A percentile compares a stretch with the other conserved stretches of the same genome.
phyloP scores from a whole-genome alignment of 306 rosid genomes.

The Pueraria montana region DNA sequence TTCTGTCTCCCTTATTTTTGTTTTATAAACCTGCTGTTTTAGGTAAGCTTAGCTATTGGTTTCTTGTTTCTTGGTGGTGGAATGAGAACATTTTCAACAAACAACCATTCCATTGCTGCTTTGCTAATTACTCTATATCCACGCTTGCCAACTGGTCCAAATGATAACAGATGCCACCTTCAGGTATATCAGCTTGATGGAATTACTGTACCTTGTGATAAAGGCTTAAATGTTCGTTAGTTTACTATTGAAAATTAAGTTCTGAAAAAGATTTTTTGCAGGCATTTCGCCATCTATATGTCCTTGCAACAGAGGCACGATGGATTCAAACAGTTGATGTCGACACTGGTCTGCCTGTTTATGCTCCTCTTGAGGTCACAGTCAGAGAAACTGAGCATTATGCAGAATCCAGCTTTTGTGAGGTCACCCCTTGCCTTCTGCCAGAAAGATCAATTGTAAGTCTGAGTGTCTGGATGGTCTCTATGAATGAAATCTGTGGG shows the following conservation, averaged over 20 bases:
- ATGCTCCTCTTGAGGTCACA: constrained; percentile 92
- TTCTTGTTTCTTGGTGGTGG: constrained; percentile 99
- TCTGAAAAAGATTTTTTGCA: constrained; percentile 56
- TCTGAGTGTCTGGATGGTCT: constrained; percentile 39
- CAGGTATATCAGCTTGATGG: constrained; percentile 68
- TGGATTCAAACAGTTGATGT: constrained; percentile 99
- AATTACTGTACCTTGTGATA: constrained; percentile 20
- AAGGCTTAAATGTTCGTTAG: not conserved
- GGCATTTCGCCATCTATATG: constrained; percentile 97
- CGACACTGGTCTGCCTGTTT: constrained; percentile 94
- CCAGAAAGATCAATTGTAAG: constrained; percentile 94
- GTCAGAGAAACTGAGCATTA: constrained; percentile 87
- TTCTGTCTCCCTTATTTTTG: constrained; percentile 37
- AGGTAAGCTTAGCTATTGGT: constrained; percentile 96
- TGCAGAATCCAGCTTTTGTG: constrained; percentile 94
- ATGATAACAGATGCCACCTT: constrained; percentile 96
- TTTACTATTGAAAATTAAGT: constrained; percentile 26
- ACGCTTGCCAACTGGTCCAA: constrained; percentile 95
- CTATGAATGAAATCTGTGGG: constrained; percentile 35
- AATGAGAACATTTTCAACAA: constrained; percentile 90
- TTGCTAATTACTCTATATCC: constrained; percentile 94
- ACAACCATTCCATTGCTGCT: constrained; percentile 89
- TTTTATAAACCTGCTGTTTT: constrained; percentile 42
- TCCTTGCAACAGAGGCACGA: constrained; percentile 96
- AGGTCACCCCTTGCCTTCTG: constrained; percentile 95